Evolutionary conservation across 352 stramenopile species (phyloP).

Genomic region (Albugo laibachii): DNA sequence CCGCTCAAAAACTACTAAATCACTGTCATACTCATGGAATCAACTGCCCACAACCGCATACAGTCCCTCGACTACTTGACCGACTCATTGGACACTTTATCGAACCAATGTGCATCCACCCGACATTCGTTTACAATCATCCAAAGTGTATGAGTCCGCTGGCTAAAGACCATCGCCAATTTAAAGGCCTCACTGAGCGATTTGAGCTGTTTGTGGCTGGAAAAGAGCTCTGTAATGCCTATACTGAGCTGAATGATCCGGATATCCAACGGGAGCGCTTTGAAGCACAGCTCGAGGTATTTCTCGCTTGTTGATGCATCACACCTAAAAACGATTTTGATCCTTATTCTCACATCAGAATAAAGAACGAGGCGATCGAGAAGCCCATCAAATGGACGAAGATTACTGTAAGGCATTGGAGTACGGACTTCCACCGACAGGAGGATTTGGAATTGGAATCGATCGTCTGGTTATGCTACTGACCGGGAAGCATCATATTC

Average conservation of each 20-base stretch:
- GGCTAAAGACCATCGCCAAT: conserved; percentile 84
- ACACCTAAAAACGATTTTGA: not conserved
- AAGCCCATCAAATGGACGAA: conserved; percentile 89
- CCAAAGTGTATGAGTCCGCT: conserved; percentile 95
- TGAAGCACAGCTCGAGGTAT: conserved; percentile 75
- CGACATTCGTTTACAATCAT: conserved; percentile 97
- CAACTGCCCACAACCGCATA: conserved; percentile 86
- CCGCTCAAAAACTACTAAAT: conserved; percentile 50
- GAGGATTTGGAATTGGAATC: conserved; percentile 93
- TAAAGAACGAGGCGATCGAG: conserved; percentile 53
- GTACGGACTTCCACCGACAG: conserved; percentile 93
- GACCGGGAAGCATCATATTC: conserved; percentile 95
- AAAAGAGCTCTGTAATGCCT: conserved; percentile 95
- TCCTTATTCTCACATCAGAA: conserved; percentile 11
- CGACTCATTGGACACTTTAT: conserved; percentile 96
- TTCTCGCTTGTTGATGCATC: not conserved
- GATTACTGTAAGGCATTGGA: conserved; percentile 96
- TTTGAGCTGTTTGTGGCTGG: conserved; percentile 96
- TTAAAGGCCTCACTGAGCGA: conserved; percentile 88
- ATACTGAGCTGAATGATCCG: conserved; percentile 98
- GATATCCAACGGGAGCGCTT: conserved; percentile 93
- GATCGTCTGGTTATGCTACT: conserved; percentile 98
- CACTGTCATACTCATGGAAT: conserved; percentile 79
- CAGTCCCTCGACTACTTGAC: conserved; percentile 90
- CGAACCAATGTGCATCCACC: conserved; percentile 83